These are phyloP conservation scores for Rhododendron williamsianum DNA, from an alignment of 148 eudicot species.

Conservation along the genomic window DNA sequence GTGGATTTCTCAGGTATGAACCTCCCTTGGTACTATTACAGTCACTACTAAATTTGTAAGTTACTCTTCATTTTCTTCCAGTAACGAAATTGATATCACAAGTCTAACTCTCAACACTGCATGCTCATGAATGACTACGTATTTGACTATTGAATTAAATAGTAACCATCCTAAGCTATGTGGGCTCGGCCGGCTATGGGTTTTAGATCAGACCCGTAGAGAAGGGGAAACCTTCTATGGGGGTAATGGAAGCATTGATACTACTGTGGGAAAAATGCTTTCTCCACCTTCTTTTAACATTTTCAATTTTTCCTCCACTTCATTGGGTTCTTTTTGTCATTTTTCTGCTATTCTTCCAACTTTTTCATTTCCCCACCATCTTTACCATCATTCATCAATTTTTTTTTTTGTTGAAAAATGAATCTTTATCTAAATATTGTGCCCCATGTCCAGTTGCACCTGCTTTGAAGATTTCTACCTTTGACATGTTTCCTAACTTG, in stretches of 20 bases:
- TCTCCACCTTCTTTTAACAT: neutral
- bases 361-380: neutral
- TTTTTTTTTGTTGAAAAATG: neutral
- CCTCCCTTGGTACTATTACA: neutral
- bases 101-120: neutral
- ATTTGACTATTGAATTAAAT: neutral
- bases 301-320: neutral
- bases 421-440: neutral
- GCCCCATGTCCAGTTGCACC: neutral
- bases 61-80: neutral
- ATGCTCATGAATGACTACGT: neutral
- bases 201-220: neutral
- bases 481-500: neutral
- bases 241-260: neutral
- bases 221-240: neutral
- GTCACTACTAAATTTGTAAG: neutral
- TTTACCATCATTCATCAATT: neutral
- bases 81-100: neutral
- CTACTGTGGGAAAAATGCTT: neutral
- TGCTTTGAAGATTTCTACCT: neutral
- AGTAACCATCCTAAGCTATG: neutral
- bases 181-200: neutral
- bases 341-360: neutral
- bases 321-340: neutral
- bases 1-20: constrained; percentile 49